These are phyloP conservation scores for Globisporangium radiosum DNA, from an alignment of 352 stramenopile species.

Conservation along the genomic window DNA sequence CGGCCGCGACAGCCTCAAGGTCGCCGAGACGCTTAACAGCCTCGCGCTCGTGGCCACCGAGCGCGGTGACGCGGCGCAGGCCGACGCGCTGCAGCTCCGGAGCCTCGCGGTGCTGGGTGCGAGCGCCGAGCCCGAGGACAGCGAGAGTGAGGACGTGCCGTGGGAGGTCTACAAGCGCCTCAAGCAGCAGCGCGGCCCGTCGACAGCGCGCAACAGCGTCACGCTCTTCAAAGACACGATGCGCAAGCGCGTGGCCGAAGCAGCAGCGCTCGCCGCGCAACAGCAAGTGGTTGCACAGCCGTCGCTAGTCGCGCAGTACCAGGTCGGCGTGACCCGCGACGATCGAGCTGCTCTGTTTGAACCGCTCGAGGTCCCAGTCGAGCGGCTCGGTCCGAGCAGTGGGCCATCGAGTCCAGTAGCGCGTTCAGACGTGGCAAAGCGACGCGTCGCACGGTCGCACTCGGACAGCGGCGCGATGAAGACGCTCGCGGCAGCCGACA, in stretches of 20 bases:
- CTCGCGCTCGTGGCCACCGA: conserved; percentile 45
- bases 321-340: too few relatives aligned
- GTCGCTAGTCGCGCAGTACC: background rate
- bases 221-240: conserved; percentile 56
- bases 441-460: conserved; percentile 28
- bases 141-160: conserved; percentile 68
- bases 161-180: conserved; percentile 80
- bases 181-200: conserved; percentile 56
- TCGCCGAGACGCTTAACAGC: conserved; percentile 77
- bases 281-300: background rate
- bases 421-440: conserved; percentile 8
- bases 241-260: conserved; percentile 32
- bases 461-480: conserved; percentile 39
- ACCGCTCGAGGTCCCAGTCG: too few relatives aligned
- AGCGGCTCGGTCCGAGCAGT: background rate
- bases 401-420: conserved; percentile 2
- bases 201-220: conserved; percentile 50
- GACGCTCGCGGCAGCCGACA: too few relatives aligned
- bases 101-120: conserved; percentile 48
- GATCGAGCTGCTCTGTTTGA: too few relatives aligned
- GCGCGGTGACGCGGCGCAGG: conserved; percentile 29
- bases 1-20: conserved; percentile 52
- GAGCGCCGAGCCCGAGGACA: conserved; percentile 52
- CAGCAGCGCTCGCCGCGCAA: background rate
- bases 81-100: conserved; percentile 42